Percentiles rank a stretch among this genome's conserved stretches.
Evolutionary conservation across 805 yeast genomes (phyloP).

Genomic region (Huiozyma naganishii): DNA sequence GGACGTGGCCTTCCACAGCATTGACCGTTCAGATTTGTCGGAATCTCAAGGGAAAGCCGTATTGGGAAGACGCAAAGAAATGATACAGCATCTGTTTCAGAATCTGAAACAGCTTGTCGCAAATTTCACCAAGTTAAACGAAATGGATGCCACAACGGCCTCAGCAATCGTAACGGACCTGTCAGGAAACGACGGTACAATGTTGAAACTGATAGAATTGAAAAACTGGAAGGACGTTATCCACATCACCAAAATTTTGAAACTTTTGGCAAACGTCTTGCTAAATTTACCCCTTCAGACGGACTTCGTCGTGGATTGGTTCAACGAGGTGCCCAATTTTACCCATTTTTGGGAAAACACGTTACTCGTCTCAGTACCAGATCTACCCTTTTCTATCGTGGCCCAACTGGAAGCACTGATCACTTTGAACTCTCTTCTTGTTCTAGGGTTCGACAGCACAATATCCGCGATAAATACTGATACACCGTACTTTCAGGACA

Average conservation of each 20-base stretch:
- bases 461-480: conserved; percentile 30
- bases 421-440: conserved; percentile 33
- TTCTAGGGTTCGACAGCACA: conserved; percentile 47
- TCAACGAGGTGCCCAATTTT: conserved; percentile 17
- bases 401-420: conserved; percentile 8
- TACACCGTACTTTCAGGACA: conserved; percentile 33
- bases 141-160: neutral
- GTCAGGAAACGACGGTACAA: neutral
- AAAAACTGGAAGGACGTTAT: conserved; percentile 27
- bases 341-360: conserved; percentile 3
- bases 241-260: conserved; percentile 27
- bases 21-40: too few species aligned
- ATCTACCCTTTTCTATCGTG: conserved; percentile 2
- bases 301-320: conserved; percentile 41
- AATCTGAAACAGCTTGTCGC: neutral
- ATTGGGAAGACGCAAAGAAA: too few species aligned
- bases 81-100: too few species aligned
- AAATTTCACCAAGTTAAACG: neutral
- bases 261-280: conserved; percentile 31
- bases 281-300: conserved; percentile 28
- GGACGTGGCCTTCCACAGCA: too few species aligned
- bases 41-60: too few species aligned
- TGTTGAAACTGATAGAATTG: conserved; percentile 9
- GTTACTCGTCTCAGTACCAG: conserved; percentile 2
- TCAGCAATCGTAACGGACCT: neutral